Evolutionary conservation across 257 asterid genomes (phyloP).

Genomic region (Gardenia jasminoides): DNA sequence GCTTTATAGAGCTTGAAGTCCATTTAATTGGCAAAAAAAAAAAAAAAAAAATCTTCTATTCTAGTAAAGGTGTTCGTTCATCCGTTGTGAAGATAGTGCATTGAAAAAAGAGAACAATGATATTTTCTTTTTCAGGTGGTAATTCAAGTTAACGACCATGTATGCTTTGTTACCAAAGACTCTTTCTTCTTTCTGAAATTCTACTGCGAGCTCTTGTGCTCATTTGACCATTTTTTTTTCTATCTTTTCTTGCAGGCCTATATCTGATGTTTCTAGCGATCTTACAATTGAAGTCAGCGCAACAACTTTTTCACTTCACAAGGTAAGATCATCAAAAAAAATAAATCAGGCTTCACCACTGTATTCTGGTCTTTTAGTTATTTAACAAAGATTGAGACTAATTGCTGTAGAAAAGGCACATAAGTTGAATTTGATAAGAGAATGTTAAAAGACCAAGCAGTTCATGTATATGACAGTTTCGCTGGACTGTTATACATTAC

Average conservation of each 20-base stretch:
- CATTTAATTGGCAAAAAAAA: neutral
- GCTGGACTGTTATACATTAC: neutral
- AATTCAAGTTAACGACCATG: conserved; percentile 14
- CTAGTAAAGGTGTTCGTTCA: conserved; percentile 12
- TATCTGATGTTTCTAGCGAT: conserved; percentile 95
- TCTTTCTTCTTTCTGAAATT: conserved; percentile 2
- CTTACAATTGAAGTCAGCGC: conserved; percentile 81
- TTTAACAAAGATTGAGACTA: neutral
- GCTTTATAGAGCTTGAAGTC: conserved; percentile 7
- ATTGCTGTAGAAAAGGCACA: neutral
- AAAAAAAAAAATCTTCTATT: conserved; percentile 11
- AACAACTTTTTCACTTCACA: conserved; percentile 79
- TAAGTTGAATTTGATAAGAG: neutral
- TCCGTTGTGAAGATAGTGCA: conserved; percentile 28
- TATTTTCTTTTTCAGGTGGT: conserved; percentile 1
- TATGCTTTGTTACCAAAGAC: neutral
- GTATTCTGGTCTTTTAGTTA: neutral
- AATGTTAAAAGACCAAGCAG: neutral
- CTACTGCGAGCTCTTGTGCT: neutral
- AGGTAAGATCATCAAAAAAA: conserved; percentile 44
- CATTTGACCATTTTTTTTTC: conserved; percentile 1
- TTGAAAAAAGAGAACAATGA: conserved; percentile 26
- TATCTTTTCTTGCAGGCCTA: conserved; percentile 66
- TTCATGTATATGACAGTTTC: neutral
- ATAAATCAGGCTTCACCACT: too few species aligned